These are phyloP conservation scores for Pinguiococcus pyrenoidosus DNA, from an alignment of 108 stramenopile genomes.

Conservation along the genomic window DNA sequence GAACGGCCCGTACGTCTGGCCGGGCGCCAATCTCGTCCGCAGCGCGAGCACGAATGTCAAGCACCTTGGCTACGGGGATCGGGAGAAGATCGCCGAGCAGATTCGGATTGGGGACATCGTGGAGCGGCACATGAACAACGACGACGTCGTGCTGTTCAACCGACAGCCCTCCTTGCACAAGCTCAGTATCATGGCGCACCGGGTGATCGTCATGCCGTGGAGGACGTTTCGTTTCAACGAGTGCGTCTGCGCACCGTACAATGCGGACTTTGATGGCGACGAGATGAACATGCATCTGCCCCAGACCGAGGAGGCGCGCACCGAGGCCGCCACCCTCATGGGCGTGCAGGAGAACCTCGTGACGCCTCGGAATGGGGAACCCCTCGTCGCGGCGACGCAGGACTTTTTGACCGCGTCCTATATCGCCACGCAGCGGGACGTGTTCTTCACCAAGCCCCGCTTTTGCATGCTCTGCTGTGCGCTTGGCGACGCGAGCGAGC, in stretches of 20 bases:
- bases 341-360: conserved; percentile 82
- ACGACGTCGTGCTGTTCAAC: conserved; percentile 94
- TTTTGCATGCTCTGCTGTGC: conserved; percentile 73
- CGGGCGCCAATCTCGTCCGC: conserved; percentile 80
- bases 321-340: conserved; percentile 88
- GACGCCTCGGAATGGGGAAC: conserved; percentile 94
- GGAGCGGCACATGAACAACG: conserved; percentile 95
- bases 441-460: conserved; percentile 57
- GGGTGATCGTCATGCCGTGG: conserved; percentile 68
- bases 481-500: conserved; percentile 72
- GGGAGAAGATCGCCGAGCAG: conserved; percentile 58
- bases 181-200: conserved; percentile 92
- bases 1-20: conserved; percentile 82
- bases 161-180: conserved; percentile 97
- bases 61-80: conserved; percentile 75
- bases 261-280: conserved; percentile 97
- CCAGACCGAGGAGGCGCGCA: conserved; percentile 95
- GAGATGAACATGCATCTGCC: conserved; percentile 99
- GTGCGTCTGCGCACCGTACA: conserved; percentile 95
- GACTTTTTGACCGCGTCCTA: conserved; percentile 92
- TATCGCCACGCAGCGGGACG: conserved; percentile 79
- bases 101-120: conserved; percentile 86
- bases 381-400: conserved; percentile 85
- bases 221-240: conserved; percentile 96
- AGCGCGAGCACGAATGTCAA: conserved; percentile 45